phyloP scores from a whole-genome alignment of 257 asterid genomes.

The Primulina tabacum region DNA sequence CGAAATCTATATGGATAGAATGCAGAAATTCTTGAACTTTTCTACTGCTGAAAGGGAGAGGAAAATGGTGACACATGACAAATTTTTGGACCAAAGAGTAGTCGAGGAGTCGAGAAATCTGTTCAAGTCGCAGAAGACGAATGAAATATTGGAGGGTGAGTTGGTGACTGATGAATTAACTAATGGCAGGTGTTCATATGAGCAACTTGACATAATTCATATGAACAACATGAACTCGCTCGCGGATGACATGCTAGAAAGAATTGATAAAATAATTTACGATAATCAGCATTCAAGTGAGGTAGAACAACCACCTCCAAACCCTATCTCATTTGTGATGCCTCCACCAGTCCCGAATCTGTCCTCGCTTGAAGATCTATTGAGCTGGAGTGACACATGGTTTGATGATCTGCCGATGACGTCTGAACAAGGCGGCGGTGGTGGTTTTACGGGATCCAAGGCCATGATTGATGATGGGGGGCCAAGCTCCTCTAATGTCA shows the following conservation, averaged over 20 bases:
- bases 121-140: not conserved
- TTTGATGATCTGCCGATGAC: not conserved
- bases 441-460: not conserved
- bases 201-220: not conserved
- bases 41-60: not conserved
- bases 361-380: not conserved
- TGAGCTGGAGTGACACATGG: not conserved
- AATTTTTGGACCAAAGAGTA: not conserved
- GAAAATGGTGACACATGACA: slow-evolving; percentile 16
- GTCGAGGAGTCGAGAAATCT: not conserved
- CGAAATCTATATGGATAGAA: not conserved
- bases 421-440: not conserved
- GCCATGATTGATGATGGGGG: not conserved
- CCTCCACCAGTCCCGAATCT: not conserved
- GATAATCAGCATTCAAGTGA: not conserved
- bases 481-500: no score
- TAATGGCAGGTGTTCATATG: not conserved
- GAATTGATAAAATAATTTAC: not conserved
- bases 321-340: not conserved
- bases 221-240: not conserved
- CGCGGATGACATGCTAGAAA: not conserved
- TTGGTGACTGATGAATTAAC: not conserved
- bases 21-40: not conserved
- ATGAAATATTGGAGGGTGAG: not conserved
- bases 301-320: not conserved